A percentile compares a stretch with the other conserved stretches of the same genome.
These are phyloP conservation scores for Ceratocystis variospora DNA, from an alignment of 2,329 filamentous ascomycete species.

Conservation along the genomic window DNA sequence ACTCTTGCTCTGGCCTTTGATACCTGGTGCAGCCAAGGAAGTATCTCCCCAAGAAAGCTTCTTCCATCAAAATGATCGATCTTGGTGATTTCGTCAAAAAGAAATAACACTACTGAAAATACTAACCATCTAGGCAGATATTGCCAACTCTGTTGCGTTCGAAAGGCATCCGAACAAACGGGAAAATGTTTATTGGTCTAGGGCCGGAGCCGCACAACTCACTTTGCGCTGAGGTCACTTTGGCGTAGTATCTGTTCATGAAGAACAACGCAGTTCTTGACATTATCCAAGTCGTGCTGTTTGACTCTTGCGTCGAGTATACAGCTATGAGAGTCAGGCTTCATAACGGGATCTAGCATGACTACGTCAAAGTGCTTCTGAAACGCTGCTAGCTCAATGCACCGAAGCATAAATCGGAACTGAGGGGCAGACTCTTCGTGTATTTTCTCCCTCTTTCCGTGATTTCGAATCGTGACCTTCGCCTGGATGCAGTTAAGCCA, in stretches of 20 bases:
- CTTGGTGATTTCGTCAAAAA: slow-evolving; percentile 15
- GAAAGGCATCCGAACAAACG: slow-evolving; percentile 36
- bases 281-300: slow-evolving; percentile 38
- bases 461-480: slow-evolving; percentile 68
- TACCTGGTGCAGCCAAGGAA: slow-evolving; percentile 27
- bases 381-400: slow-evolving; percentile 37
- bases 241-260: slow-evolving; percentile 34
- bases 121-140: slow-evolving; percentile 31
- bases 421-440: slow-evolving; percentile 47
- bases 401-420: slow-evolving; percentile 33
- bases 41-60: not conserved
- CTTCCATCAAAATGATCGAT: slow-evolving; percentile 2
- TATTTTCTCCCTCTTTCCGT: slow-evolving; percentile 61
- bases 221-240: slow-evolving; percentile 37
- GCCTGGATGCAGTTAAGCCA: slow-evolving; percentile 36
- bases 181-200: slow-evolving; percentile 39
- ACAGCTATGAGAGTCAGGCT: slow-evolving; percentile 43
- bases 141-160: slow-evolving; percentile 46
- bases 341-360: slow-evolving; percentile 27
- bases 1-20: slow-evolving; percentile 55
- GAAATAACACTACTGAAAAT: slow-evolving; percentile 15
- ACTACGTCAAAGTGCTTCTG: slow-evolving; percentile 42
- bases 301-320: slow-evolving; percentile 42
- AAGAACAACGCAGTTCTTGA: slow-evolving; percentile 34
- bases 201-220: slow-evolving; percentile 43